These are phyloP conservation scores for Monosporozyma siamensis DNA, from an alignment of 805 yeast species.

Conservation along the genomic window DNA sequence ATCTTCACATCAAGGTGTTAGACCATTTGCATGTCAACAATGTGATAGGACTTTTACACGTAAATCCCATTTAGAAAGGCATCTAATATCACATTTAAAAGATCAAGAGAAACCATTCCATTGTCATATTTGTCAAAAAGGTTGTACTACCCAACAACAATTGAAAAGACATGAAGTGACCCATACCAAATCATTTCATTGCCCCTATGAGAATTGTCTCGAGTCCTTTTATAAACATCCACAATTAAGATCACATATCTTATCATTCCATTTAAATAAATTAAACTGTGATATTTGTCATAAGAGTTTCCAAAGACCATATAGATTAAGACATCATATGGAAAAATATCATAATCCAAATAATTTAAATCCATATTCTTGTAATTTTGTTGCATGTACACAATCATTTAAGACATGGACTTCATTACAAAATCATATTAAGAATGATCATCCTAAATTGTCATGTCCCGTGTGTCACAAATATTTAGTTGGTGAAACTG, in stretches of 20 bases:
- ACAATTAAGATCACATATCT: slow-evolving; percentile 62
- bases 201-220: slow-evolving; percentile 52
- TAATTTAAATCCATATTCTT: slow-evolving; percentile 36
- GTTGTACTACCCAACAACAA: slow-evolving; percentile 74
- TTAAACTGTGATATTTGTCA: slow-evolving; percentile 56
- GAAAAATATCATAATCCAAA: slow-evolving; percentile 52
- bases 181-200: slow-evolving; percentile 58
- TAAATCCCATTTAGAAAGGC: slow-evolving; percentile 73
- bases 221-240: slow-evolving; percentile 69
- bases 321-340: slow-evolving; percentile 56
- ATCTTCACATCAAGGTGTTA: slow-evolving; percentile 57
- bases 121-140: slow-evolving; percentile 72
- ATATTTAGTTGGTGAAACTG: slow-evolving; percentile 63
- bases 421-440: slow-evolving; percentile 60
- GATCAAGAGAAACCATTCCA: slow-evolving; percentile 54
- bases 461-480: slow-evolving; percentile 58
- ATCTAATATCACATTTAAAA: slow-evolving; percentile 50
- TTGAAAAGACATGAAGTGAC: slow-evolving; percentile 73
- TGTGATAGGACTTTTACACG: slow-evolving; percentile 65
- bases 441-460: slow-evolving; percentile 62
- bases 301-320: slow-evolving; percentile 53
- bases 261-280: slow-evolving; percentile 47
- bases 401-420: slow-evolving; percentile 60
- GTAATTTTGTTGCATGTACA: slow-evolving; percentile 55
- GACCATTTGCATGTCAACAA: slow-evolving; percentile 61